A percentile compares a stretch with the other conserved stretches of the same genome.
These are phyloP conservation scores for Myxozyma sirexii DNA, from an alignment of 805 yeast genomes.

Conservation along the genomic window DNA sequence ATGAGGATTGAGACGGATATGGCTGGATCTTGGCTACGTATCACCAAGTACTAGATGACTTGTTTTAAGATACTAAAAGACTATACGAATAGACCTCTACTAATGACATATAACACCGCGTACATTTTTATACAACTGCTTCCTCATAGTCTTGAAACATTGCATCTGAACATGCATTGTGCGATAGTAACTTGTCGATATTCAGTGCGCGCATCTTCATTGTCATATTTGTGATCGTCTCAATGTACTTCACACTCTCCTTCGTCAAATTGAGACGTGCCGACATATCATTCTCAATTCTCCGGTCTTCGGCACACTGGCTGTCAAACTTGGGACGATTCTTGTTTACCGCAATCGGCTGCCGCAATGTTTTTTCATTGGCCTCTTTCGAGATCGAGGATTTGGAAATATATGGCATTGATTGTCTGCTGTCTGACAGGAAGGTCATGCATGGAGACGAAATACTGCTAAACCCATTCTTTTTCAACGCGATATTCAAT, in stretches of 20 bases:
- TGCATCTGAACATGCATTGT: background rate
- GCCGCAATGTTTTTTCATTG: background rate
- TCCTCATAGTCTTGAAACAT: background rate
- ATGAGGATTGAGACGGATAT: too few species aligned
- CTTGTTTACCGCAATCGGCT: background rate
- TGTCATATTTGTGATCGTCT: background rate
- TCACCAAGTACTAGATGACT: too few species aligned
- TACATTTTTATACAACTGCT: background rate
- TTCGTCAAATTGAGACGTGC: background rate
- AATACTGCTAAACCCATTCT: constrained; percentile 11
- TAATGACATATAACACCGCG: too few species aligned
- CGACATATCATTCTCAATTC: background rate
- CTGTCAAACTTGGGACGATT: too few species aligned
- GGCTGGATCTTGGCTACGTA: too few species aligned
- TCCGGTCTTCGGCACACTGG: background rate
- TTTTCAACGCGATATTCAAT: constrained; percentile 4
- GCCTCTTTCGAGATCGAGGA: background rate
- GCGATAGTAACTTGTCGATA: background rate
- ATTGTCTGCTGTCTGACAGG: background rate
- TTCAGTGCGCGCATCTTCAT: constrained; percentile 8
- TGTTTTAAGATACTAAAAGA: too few species aligned
- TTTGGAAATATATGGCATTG: background rate
- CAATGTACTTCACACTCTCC: constrained; percentile 2
- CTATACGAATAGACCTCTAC: too few species aligned
- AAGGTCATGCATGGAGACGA: background rate